Percentiles rank a stretch among this genome's conserved stretches.
Evolutionary conservation across 768 basidiomycete genomes (phyloP).

Genomic region (Tremella fuciformis): DNA sequence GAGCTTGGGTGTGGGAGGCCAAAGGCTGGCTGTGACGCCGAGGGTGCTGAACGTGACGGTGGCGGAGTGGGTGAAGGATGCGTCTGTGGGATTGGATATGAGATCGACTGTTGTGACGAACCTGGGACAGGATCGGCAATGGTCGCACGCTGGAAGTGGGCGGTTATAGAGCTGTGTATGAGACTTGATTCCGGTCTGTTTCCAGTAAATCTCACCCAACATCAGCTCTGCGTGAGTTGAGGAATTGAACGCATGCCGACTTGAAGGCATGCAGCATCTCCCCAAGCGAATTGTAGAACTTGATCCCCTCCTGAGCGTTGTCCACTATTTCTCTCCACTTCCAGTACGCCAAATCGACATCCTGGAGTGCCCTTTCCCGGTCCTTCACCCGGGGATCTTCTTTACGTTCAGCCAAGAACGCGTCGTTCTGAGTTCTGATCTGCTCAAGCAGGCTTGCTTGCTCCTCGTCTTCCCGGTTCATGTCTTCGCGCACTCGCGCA

Average conservation of each 20-base stretch:
- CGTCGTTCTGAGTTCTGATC: conserved; percentile 72
- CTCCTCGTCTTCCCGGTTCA: conserved; percentile 61
- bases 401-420: conserved; percentile 71
- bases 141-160: neutral
- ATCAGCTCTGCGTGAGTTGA: conserved; percentile 67
- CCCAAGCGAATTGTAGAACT: conserved; percentile 89
- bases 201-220: conserved; percentile 60
- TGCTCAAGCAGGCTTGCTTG: conserved; percentile 66
- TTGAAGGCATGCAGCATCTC: conserved; percentile 70
- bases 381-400: conserved; percentile 75
- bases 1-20: conserved; percentile 43
- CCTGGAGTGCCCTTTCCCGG: conserved; percentile 75
- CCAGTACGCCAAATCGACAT: conserved; percentile 77
- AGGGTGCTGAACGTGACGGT: too few relatives aligned
- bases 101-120: neutral
- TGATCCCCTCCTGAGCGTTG: conserved; percentile 84
- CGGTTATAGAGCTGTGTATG: neutral
- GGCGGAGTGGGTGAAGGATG: conserved; percentile 11
- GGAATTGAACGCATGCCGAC: conserved; percentile 73
- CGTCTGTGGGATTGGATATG: neutral
- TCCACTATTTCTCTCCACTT: conserved; percentile 80
- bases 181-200: too few relatives aligned
- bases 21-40: conserved; percentile 15
- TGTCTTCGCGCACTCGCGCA: conserved; percentile 60
- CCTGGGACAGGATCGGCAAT: neutral